phyloP scores from a whole-genome alignment of 495 filamentous ascomycete species.

The Hypomontagnella submonticulosa region DNA sequence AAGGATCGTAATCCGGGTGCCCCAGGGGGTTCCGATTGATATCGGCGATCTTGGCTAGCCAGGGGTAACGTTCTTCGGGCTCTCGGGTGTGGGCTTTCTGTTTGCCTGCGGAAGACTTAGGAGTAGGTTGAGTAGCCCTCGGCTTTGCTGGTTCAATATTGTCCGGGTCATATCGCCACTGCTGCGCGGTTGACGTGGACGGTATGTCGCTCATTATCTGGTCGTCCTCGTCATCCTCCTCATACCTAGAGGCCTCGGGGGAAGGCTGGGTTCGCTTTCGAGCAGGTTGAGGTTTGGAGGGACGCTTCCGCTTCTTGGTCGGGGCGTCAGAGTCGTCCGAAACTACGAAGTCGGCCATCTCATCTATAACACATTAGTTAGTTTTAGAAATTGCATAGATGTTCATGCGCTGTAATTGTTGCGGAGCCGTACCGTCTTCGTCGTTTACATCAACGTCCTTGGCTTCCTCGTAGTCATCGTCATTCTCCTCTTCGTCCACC shows the following conservation, averaged over 20 bases:
- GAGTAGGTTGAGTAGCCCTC: slow-evolving; percentile 52
- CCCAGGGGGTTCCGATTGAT: slow-evolving; percentile 79
- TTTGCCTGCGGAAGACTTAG: slow-evolving; percentile 67
- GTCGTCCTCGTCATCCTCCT: slow-evolving; percentile 58
- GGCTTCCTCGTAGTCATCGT: slow-evolving; percentile 77
- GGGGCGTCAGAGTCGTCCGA: slow-evolving; percentile 84
- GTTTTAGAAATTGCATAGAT: slow-evolving; percentile 5
- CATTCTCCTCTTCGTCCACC: slow-evolving; percentile 65
- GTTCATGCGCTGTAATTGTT: background rate
- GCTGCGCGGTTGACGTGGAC: slow-evolving; percentile 76
- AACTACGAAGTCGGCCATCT: slow-evolving; percentile 86
- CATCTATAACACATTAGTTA: slow-evolving; percentile 57
- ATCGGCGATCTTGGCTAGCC: slow-evolving; percentile 87
- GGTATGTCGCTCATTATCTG: slow-evolving; percentile 65
- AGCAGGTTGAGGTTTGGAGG: slow-evolving; percentile 60
- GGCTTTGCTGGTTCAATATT: slow-evolving; percentile 69
- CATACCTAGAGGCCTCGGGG: slow-evolving; percentile 44
- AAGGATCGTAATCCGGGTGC: slow-evolving; percentile 93
- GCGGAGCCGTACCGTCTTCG: slow-evolving; percentile 63
- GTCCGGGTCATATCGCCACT: slow-evolving; percentile 90
- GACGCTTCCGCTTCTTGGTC: slow-evolving; percentile 74
- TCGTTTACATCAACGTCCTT: slow-evolving; percentile 67
- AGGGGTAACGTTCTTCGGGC: slow-evolving; percentile 84
- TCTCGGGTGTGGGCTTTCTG: slow-evolving; percentile 80
- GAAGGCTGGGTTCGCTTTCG: slow-evolving; percentile 67